Conservation (phyloP, 2,329 filamentous ascomycete species). For the Trichoderma polysporum region DNA sequence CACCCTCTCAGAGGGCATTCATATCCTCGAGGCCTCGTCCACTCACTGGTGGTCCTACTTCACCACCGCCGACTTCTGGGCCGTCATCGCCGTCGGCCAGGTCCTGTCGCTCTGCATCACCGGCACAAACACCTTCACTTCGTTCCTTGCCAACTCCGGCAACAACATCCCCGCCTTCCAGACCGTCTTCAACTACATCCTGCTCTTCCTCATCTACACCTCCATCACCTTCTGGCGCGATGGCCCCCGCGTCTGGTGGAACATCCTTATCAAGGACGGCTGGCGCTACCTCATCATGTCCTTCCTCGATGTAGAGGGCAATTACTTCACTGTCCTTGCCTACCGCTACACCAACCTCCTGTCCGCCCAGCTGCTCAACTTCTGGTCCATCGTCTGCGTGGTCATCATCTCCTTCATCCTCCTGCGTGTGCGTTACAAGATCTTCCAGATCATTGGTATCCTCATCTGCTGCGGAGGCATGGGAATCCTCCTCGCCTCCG, state of each 20-base stretch:
- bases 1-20: slow-evolving; percentile 51
- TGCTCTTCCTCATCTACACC: slow-evolving; percentile 81
- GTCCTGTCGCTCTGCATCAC: slow-evolving; percentile 87
- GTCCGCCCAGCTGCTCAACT: slow-evolving; percentile 93
- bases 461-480: slow-evolving; percentile 87
- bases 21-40: slow-evolving; percentile 53
- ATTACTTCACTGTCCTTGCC: slow-evolving; percentile 95
- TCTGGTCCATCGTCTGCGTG: slow-evolving; percentile 96
- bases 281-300: slow-evolving; percentile 94
- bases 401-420: slow-evolving; percentile 80
- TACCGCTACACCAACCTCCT: slow-evolving; percentile 92
- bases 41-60: slow-evolving; percentile 72
- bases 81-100: slow-evolving; percentile 78
- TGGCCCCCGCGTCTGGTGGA: slow-evolving; percentile 68
- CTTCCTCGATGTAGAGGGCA: slow-evolving; percentile 93
- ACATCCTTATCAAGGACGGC: slow-evolving; percentile 66
- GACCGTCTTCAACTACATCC: slow-evolving; percentile 89
- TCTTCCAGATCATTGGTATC: slow-evolving; percentile 82
- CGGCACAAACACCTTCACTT: slow-evolving; percentile 85
- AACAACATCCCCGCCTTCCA: slow-evolving; percentile 94
- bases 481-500: slow-evolving; percentile 80
- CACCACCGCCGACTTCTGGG: slow-evolving; percentile 82
- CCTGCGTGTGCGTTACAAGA: slow-evolving; percentile 85
- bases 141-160: slow-evolving; percentile 62
- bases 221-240: slow-evolving; percentile 76